phyloP scores from a whole-genome alignment of 2,329 filamentous ascomycete species.

The Myriangium duriaei region DNA sequence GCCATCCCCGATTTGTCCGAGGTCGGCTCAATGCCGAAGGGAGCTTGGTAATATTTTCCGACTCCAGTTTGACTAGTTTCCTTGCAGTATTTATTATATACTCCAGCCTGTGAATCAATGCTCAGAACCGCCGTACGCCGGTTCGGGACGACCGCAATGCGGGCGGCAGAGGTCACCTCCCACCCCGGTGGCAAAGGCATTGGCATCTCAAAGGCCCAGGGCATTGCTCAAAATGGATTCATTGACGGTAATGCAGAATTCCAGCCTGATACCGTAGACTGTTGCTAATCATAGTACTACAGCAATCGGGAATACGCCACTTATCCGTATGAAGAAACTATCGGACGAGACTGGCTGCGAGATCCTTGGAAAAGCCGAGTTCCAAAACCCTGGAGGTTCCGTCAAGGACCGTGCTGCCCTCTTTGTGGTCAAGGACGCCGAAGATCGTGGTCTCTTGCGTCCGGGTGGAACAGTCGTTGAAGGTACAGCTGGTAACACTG shows the following conservation, averaged over 20 bases:
- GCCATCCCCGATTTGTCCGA: background rate
- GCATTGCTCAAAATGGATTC: constrained; percentile 59
- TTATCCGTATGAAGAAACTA: constrained; percentile 79
- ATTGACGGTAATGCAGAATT: constrained; percentile 54
- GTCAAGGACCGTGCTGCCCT: constrained; percentile 94
- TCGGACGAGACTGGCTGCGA: constrained; percentile 89
- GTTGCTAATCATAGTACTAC: constrained; percentile 4
- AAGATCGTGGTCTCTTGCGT: constrained; percentile 69
- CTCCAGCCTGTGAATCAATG: no score
- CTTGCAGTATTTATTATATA: no score
- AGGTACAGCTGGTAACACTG: constrained; percentile 94
- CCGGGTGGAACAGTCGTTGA: constrained; percentile 92
- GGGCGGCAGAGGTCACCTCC: constrained; percentile 34
- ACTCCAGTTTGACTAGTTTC: no score
- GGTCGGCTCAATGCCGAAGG: no score
- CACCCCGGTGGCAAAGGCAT: constrained; percentile 34
- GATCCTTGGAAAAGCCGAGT: constrained; percentile 91
- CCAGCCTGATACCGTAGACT: background rate
- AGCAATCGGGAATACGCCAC: constrained; percentile 96
- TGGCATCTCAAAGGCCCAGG: constrained; percentile 66
- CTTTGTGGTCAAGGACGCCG: constrained; percentile 86
- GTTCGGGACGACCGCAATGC: constrained; percentile 51
- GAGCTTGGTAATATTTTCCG: no score
- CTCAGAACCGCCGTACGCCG: constrained; percentile 56
- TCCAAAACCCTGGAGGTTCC: constrained; percentile 93